These are phyloP conservation scores for Saccharomycopsis sp. DNA, from an alignment of 805 yeast genomes.

Conservation along the genomic window DNA sequence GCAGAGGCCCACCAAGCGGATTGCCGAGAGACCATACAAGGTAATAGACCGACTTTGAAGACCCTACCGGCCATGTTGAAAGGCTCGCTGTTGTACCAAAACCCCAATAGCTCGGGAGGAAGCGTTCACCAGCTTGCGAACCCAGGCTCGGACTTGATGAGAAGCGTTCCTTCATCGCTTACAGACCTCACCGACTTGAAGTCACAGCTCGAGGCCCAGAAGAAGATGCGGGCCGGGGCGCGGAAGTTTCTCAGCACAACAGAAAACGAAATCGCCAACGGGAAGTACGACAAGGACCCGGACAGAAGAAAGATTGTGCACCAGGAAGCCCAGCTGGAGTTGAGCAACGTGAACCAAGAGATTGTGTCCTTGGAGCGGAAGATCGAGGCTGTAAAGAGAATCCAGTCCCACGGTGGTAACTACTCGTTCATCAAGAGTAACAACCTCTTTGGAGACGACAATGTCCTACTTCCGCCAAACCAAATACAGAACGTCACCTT, in stretches of 20 bases:
- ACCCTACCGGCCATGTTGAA: no score
- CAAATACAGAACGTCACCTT: conserved; percentile 8
- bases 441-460: background rate
- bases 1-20: no score
- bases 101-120: no score
- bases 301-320: conserved; percentile 3
- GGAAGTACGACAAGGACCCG: conserved; percentile 8
- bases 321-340: conserved; percentile 13
- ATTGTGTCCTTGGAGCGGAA: conserved; percentile 11
- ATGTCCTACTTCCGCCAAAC: conserved; percentile 6
- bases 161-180: conserved; percentile 6
- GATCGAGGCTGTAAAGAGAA: conserved; percentile 13
- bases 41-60: no score
- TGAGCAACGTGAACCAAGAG: conserved; percentile 8
- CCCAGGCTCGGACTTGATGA: background rate
- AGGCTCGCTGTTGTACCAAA: no score
- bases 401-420: conserved; percentile 13
- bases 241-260: conserved; percentile 6
- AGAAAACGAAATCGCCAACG: conserved; percentile 4
- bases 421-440: conserved; percentile 6
- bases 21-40: no score
- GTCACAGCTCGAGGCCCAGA: conserved; percentile 12
- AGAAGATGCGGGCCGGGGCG: conserved; percentile 10
- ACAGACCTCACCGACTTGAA: conserved; percentile 11
- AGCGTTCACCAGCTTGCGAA: conserved; percentile 3